Evolutionary conservation across 1,139 yeast species (phyloP), one percentile per base, ranked within the genome.

Genomic region (Saccharomycopsis phalli): DNA sequence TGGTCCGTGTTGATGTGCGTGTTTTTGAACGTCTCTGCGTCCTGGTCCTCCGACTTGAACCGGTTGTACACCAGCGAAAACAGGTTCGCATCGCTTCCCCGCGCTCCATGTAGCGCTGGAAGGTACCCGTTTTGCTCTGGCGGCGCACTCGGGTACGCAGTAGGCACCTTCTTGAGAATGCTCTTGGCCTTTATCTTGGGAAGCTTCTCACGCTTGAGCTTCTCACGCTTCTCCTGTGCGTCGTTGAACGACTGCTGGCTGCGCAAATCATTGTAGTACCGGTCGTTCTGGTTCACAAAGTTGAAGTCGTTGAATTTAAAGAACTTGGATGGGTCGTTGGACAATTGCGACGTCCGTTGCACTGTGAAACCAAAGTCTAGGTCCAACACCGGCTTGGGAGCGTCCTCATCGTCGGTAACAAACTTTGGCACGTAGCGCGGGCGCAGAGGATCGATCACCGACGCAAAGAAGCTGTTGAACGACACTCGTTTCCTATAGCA

Each of bases 221-320:
- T 40, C 23, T 37, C 37, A 13, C 38, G 34, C 20, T 34, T 29
- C 5, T 29, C 6, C 11, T 28, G 28, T 4, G 37, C 31, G 11
- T 43, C 37, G 11, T 25, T 37, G 17, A 40, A 45, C 18, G 38
- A 22, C 26, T 42, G 33, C 19, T 36, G 46, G 19, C 22, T 37
- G 18, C 43, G 23, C 13, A 42, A 23, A 8, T 37, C 36, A 26
- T 40, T 42, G 17, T 35, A 41, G 23, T 19, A 20, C 8, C 46
- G 34, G 25, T 45, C 48, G 28, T 40, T 34, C 23, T 37, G 38
- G 20, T 45, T 45, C n/a, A 45, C 39, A 32, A 35, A 32, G 17
- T 35, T 30, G 27, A 45, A 45, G 14, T 43, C 41, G 31, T 45
- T 40, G 27, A 45, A 45, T 31, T 45, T 45, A 37, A 42, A 45